phyloP scores from a whole-genome alignment of 2,329 filamentous ascomycete genomes.

The Colletotrichum karsti region DNA sequence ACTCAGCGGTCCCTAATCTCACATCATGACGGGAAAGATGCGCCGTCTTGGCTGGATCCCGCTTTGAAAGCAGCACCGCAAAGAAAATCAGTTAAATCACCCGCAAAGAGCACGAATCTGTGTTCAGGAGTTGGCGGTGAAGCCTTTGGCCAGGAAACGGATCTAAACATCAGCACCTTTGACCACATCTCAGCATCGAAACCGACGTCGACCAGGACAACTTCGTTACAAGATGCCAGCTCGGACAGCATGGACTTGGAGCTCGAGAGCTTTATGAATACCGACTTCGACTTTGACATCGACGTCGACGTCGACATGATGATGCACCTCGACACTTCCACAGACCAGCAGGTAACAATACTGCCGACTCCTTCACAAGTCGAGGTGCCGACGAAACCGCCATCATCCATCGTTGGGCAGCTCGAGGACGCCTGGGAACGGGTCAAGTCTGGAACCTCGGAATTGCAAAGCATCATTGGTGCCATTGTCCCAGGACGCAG shows the following conservation, averaged over 20 bases:
- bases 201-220: neutral
- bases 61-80: no score
- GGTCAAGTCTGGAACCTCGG: neutral
- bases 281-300: neutral
- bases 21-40: no score
- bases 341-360: no score
- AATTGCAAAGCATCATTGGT: neutral
- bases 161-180: no score
- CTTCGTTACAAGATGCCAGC: neutral
- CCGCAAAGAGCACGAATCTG: no score
- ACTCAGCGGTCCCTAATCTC: no score
- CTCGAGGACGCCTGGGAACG: neutral
- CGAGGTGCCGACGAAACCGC: neutral
- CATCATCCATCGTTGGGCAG: neutral
- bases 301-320: neutral
- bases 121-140: no score
- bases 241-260: neutral
- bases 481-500: neutral
- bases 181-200: no score
- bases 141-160: no score
- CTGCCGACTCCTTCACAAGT: no score
- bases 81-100: no score
- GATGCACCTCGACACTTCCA: neutral
- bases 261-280: neutral
- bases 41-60: neutral